A percentile compares a stretch with the other conserved stretches of the same genome.
Conservation (phyloP, 2,329 filamentous ascomycete species). For the Achaetomium macrosporum region DNA sequence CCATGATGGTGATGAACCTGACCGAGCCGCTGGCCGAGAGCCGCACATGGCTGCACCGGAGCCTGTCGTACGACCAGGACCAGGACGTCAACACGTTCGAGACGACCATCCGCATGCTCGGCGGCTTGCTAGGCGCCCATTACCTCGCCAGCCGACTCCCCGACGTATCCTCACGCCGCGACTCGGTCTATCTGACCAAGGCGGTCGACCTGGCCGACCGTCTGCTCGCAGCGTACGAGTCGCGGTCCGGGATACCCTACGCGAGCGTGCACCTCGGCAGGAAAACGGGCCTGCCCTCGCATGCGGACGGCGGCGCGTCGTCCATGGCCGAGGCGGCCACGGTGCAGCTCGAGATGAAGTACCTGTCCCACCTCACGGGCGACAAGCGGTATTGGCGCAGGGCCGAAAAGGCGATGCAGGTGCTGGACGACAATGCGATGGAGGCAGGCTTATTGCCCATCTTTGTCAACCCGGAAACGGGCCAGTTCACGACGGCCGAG, state of each 20-base stretch:
- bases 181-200: constrained; percentile 91
- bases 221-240: constrained; percentile 81
- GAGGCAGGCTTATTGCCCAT: constrained; percentile 89
- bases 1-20: constrained; percentile 96
- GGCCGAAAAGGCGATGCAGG: constrained; percentile 84
- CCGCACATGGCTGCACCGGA: constrained; percentile 78
- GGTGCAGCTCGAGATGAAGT: constrained; percentile 93
- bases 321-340: constrained; percentile 91
- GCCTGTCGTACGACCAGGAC: constrained; percentile 79
- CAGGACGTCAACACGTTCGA: constrained; percentile 98
- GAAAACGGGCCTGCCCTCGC: constrained; percentile 69
- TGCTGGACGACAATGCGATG: constrained; percentile 74
- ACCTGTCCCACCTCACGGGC: constrained; percentile 87
- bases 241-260: constrained; percentile 77
- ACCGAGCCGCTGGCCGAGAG: constrained; percentile 78
- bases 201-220: constrained; percentile 88
- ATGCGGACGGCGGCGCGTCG: constrained; percentile 78
- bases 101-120: constrained; percentile 95
- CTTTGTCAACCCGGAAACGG: constrained; percentile 73
- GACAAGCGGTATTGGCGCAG: constrained; percentile 89
- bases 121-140: constrained; percentile 87
- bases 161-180: constrained; percentile 68
- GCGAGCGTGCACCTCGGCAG: constrained; percentile 84
- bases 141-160: constrained; percentile 82
- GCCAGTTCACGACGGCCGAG: constrained; percentile 76